phyloP scores from a whole-genome alignment of 257 asterid species.

The Solanum lignicaule region DNA sequence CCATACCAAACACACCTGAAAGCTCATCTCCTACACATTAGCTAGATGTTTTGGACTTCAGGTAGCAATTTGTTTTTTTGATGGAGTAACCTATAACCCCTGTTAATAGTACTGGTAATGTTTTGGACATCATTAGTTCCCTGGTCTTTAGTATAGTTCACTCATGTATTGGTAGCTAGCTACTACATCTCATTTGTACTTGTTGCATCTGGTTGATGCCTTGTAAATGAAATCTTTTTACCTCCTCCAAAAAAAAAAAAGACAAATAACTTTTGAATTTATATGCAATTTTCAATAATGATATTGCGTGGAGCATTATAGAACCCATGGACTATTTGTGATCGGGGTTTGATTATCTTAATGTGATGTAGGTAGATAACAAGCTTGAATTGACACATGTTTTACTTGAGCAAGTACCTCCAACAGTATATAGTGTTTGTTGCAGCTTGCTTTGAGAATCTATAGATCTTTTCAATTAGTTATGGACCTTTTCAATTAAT shows the following conservation, averaged over 20 bases:
- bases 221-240: neutral
- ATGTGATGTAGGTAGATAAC: neutral
- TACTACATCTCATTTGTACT: neutral
- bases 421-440: neutral
- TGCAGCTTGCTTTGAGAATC: neutral
- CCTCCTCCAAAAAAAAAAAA: neutral
- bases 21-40: neutral
- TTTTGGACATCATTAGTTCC: neutral
- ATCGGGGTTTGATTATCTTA: neutral
- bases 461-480: neutral
- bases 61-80: neutral
- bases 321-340: neutral
- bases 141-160: neutral
- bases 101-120: neutral
- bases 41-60: neutral
- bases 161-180: neutral
- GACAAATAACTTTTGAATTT: neutral
- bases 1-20: neutral
- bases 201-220: neutral
- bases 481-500: neutral
- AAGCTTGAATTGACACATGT: neutral
- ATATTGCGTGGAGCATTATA: neutral
- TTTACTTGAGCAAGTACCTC: neutral
- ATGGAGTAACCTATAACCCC: neutral
- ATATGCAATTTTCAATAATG: neutral